Conservation (phyloP, 352 stramenopile genomes). For the Pythium myriotylum region DNA sequence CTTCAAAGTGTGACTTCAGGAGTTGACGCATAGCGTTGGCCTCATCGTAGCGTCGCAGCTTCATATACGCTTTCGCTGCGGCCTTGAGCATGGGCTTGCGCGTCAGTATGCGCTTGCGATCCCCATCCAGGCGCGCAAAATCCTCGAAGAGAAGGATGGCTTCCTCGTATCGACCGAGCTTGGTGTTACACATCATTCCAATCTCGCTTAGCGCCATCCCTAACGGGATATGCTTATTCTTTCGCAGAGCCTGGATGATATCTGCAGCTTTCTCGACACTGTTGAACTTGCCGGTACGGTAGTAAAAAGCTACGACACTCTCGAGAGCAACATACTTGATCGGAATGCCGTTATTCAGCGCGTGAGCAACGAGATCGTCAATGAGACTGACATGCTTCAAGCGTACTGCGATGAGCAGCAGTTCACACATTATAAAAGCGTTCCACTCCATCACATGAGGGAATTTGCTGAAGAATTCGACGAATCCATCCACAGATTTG, state of each 20-base stretch:
- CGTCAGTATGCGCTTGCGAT: conserved; percentile 57
- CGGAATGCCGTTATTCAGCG: conserved; percentile 60
- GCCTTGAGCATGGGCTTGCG: conserved; percentile 67
- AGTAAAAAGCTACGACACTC: conserved; percentile 71
- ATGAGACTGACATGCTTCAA: conserved; percentile 55
- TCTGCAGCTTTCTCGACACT: conserved; percentile 64
- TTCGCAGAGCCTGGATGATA: conserved; percentile 62
- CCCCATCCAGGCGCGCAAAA: conserved; percentile 61
- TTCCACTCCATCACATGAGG: conserved; percentile 62
- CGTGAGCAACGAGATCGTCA: conserved; percentile 60
- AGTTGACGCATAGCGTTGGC: conserved; percentile 61
- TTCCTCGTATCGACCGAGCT: conserved; percentile 59
- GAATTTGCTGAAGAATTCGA: conserved; percentile 54
- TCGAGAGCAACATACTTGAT: conserved; percentile 83
- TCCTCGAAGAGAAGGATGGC: conserved; percentile 76
- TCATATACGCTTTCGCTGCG: conserved; percentile 52
- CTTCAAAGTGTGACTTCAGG: conserved; percentile 40
- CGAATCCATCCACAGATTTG: conserved; percentile 39
- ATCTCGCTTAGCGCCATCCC: conserved; percentile 76
- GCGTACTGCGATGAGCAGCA: conserved; percentile 56
- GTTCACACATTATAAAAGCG: conserved; percentile 63
- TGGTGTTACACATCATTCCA: conserved; percentile 69
- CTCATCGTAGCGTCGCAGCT: conserved; percentile 58
- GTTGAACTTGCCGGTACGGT: conserved; percentile 57
- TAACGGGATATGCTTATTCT: conserved; percentile 77